Conservation (phyloP, 495 filamentous ascomycete genomes). For the Apodospora peruviana region DNA sequence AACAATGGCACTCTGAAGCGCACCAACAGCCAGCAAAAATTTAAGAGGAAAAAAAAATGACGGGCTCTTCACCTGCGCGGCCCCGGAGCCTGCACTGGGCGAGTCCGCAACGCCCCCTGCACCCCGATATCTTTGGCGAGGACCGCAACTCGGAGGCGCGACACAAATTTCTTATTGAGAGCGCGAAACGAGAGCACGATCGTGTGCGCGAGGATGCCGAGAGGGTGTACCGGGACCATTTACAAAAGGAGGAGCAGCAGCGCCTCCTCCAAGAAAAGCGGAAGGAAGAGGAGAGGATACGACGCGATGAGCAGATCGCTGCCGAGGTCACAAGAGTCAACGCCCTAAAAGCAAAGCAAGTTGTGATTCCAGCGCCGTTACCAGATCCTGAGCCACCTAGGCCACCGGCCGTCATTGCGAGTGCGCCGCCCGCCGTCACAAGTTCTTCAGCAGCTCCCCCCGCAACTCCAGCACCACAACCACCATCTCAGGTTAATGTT, state of each 20-base stretch:
- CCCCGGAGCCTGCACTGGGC: slow-evolving; percentile 29
- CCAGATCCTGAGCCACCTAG: slow-evolving; percentile 24
- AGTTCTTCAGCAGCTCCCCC: neutral
- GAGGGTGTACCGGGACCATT: slow-evolving; percentile 39
- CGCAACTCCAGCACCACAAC: neutral
- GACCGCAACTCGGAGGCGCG: slow-evolving; percentile 39
- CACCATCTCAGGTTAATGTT: slow-evolving; percentile 7
- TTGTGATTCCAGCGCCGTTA: slow-evolving; percentile 35
- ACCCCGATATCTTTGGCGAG: slow-evolving; percentile 33
- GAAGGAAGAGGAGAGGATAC: slow-evolving; percentile 50
- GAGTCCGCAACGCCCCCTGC: slow-evolving; percentile 26
- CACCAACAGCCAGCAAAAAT: too few species aligned
- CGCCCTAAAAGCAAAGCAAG: slow-evolving; percentile 35
- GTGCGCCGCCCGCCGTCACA: neutral
- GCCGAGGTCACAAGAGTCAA: slow-evolving; percentile 36
- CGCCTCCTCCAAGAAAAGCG: slow-evolving; percentile 42
- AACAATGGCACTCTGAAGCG: too few species aligned
- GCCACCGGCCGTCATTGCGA: slow-evolving; percentile 4
- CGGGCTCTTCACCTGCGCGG: slow-evolving; percentile 30
- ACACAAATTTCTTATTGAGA: slow-evolving; percentile 57
- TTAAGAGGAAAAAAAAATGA: too few species aligned
- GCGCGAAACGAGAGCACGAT: slow-evolving; percentile 57
- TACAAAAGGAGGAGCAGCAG: slow-evolving; percentile 38
- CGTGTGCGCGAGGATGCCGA: slow-evolving; percentile 57
- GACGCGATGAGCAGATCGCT: slow-evolving; percentile 34